Conservation (phyloP, 345 rosid genomes). For the thale cress (Arabidopsis thaliana) region DNA sequence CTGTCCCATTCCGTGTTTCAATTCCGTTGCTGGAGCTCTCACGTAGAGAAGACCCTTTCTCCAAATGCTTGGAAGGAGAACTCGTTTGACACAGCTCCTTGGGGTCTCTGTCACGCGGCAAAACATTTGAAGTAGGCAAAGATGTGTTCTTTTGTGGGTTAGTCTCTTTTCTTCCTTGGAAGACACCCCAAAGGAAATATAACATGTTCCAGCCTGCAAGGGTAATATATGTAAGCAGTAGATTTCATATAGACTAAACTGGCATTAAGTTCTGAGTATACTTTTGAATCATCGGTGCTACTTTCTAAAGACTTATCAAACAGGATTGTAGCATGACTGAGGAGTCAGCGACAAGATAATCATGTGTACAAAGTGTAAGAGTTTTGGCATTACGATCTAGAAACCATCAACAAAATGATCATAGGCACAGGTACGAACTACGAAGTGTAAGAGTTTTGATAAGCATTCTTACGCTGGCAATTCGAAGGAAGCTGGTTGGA, state of each 20-base stretch:
- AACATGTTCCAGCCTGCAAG: slow-evolving; percentile 89
- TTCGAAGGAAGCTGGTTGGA: slow-evolving; percentile 85
- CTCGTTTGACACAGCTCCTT: slow-evolving; percentile 42
- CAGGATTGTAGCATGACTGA: not conserved
- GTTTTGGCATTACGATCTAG: not conserved
- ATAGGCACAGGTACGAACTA: not conserved
- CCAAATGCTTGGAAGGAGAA: slow-evolving; percentile 47
- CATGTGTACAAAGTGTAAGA: slow-evolving; percentile 1
- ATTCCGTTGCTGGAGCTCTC: slow-evolving; percentile 42
- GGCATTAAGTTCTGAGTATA: not conserved
- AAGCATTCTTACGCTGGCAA: slow-evolving; percentile 79
- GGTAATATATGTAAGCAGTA: slow-evolving; percentile 31
- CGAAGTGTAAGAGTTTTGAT: slow-evolving; percentile 19
- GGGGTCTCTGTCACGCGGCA: slow-evolving; percentile 34
- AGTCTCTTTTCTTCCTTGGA: slow-evolving; percentile 65
- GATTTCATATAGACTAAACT: slow-evolving; percentile 14
- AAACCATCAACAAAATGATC: not conserved
- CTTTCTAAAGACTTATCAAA: slow-evolving; percentile 32
- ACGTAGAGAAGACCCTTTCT: slow-evolving; percentile 45
- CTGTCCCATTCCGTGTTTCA: slow-evolving; percentile 39
- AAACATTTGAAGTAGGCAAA: slow-evolving; percentile 43
- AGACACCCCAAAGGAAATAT: slow-evolving; percentile 93
- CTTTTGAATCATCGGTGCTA: slow-evolving; percentile 5
- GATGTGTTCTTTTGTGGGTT: slow-evolving; percentile 49
- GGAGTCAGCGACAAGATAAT: slow-evolving; percentile 1